Conservation (phyloP, 2,329 filamentous ascomycete species). For the Pseudopyricularia javanii region DNA sequence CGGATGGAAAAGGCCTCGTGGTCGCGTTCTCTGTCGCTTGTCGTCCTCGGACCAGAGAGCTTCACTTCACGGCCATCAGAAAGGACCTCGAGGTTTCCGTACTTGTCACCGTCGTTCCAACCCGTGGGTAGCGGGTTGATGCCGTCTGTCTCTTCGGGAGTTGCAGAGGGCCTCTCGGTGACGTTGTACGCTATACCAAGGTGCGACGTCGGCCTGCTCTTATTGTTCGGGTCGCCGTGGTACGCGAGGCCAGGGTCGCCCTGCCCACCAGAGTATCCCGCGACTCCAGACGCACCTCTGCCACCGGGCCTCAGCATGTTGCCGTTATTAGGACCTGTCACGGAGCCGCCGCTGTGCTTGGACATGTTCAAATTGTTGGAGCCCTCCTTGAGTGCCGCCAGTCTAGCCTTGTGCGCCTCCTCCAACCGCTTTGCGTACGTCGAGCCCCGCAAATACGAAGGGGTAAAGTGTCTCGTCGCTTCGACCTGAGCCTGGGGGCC, state of each 20-base stretch:
- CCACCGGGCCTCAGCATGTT: neutral
- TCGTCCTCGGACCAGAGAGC: slow-evolving; percentile 33
- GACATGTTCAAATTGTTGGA: slow-evolving; percentile 14
- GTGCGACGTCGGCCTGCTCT: slow-evolving; percentile 37
- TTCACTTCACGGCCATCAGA: slow-evolving; percentile 58
- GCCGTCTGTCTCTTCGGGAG: slow-evolving; percentile 40
- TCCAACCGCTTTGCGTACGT: slow-evolving; percentile 67
- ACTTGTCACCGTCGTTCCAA: slow-evolving; percentile 75
- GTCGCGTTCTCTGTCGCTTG: slow-evolving; percentile 32
- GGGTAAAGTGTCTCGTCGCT: slow-evolving; percentile 53
- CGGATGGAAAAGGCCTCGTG: slow-evolving; percentile 74
- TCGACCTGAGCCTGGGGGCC: slow-evolving; percentile 2
- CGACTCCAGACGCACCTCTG: slow-evolving; percentile 38
- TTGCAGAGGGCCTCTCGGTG: slow-evolving; percentile 54
- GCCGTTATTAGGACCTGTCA: slow-evolving; percentile 13
- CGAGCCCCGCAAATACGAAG: slow-evolving; percentile 71
- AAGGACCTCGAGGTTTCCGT: slow-evolving; percentile 58
- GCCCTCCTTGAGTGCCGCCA: slow-evolving; percentile 34
- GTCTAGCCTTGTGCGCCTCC: slow-evolving; percentile 52
- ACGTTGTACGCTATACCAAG: slow-evolving; percentile 74
- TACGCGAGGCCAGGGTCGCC: slow-evolving; percentile 23
- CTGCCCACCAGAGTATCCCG: slow-evolving; percentile 20
- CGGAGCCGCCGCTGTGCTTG: neutral
- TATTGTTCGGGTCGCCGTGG: neutral
- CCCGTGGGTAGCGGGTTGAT: slow-evolving; percentile 62